Evolutionary conservation across 164 flowering plant genomes (phyloP).

Genomic region (Magnolia officinalis): DNA sequence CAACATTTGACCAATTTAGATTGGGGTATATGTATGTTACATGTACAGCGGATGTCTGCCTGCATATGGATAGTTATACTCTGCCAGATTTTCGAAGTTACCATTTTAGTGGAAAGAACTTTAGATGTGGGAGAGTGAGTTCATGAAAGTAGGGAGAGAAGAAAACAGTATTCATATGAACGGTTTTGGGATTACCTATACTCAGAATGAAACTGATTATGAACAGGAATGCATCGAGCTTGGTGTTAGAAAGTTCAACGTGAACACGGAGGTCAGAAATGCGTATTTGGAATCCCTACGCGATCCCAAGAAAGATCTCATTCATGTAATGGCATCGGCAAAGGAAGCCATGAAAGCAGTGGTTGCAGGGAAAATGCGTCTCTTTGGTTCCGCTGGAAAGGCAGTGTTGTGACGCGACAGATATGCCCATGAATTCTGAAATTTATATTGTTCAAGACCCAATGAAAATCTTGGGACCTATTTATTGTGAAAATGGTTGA

Average conservation of each 20-base stretch:
- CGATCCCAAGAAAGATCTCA: conserved; percentile 63
- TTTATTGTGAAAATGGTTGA: background rate
- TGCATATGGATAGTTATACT: no score
- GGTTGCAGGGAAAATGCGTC: conserved; percentile 84
- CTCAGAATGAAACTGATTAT: background rate
- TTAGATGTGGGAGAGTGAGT: no score
- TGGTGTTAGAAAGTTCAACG: conserved; percentile 93
- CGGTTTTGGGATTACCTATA: background rate
- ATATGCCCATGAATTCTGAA: background rate
- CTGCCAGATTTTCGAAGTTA: no score
- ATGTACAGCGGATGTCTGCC: no score
- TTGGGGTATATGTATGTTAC: no score
- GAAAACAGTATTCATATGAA: background rate
- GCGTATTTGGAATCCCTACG: conserved; percentile 84
- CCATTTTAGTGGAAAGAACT: no score
- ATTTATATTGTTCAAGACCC: background rate
- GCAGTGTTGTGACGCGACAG: conserved; percentile 19
- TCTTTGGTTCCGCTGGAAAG: conserved; percentile 96
- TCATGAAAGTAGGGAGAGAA: background rate
- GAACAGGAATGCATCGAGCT: conserved; percentile 73
- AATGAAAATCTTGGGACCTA: background rate
- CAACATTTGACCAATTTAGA: no score
- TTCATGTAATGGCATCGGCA: conserved; percentile 74
- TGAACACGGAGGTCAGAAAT: conserved; percentile 89
- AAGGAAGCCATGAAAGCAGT: conserved; percentile 95